A percentile compares a stretch with the other conserved stretches of the same genome.
phyloP scores from a whole-genome alignment of 768 basidiomycete species.

The Lyophyllum semitale region DNA sequence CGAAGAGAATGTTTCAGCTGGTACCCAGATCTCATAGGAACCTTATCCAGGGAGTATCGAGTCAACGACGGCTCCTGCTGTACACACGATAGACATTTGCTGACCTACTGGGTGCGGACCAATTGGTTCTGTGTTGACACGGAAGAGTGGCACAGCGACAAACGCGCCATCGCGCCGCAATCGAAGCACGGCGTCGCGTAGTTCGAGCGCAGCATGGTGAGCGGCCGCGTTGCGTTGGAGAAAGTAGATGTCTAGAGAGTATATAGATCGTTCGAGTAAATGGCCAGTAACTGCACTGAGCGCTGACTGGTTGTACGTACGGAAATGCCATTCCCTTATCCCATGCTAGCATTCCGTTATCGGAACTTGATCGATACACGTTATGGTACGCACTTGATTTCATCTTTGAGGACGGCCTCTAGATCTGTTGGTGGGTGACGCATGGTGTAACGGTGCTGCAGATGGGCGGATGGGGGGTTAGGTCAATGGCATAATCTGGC shows the following conservation, averaged over 20 bases:
- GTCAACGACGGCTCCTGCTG: background rate
- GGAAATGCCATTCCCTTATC: conserved; percentile 80
- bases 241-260: conserved; percentile 71
- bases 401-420: conserved; percentile 54
- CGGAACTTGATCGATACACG: background rate
- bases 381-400: conserved; percentile 54
- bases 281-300: background rate
- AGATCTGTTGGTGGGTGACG: conserved; percentile 44
- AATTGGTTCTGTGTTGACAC: conserved; percentile 67
- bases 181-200: conserved; percentile 71
- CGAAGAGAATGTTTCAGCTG: conserved; percentile 69
- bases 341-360: background rate
- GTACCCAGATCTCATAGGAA: conserved; percentile 83
- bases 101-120: conserved; percentile 79
- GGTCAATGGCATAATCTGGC: too few species aligned
- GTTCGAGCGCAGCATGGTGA: conserved; percentile 63
- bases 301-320: conserved; percentile 50
- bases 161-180: conserved; percentile 77
- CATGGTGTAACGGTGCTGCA: too few species aligned
- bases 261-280: background rate
- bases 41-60: conserved; percentile 37
- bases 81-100: conserved; percentile 18
- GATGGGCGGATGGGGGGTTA: too few species aligned
- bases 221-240: conserved; percentile 65
- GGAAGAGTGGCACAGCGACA: conserved; percentile 74